Percentiles rank a stretch among this genome's conserved stretches.
phyloP scores from a whole-genome alignment of 169 alveolate species.

The Theileria annulata region DNA sequence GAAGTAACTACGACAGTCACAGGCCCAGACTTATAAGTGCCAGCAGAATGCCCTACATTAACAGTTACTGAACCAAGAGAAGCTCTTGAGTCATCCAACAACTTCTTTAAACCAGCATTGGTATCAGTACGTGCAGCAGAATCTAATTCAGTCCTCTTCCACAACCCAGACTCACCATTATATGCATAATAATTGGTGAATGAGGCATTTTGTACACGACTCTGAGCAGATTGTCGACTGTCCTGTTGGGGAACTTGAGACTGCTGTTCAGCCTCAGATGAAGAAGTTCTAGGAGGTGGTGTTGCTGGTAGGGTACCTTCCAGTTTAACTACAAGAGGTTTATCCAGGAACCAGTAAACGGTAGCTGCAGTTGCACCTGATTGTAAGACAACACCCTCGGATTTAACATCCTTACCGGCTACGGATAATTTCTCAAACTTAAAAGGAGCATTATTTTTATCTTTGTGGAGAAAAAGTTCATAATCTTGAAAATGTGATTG shows the following conservation, averaged over 20 bases:
- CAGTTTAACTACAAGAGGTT: not conserved
- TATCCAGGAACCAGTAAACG: constrained; percentile 9
- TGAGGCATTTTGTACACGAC: not conserved
- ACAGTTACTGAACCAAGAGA: constrained; percentile 7
- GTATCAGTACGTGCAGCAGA: not conserved
- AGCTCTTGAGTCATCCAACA: not conserved
- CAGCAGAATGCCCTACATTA: not conserved
- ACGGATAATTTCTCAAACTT: not conserved
- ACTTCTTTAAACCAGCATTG: not conserved
- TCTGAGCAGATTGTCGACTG: not conserved
- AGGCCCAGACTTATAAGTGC: not conserved
- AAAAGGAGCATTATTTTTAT: not conserved
- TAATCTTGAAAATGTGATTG: not conserved
- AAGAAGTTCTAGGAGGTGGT: not conserved
- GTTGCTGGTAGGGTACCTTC: not conserved
- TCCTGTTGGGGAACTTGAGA: not conserved
- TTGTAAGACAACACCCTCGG: not conserved
- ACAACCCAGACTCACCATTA: not conserved
- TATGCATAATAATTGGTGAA: not conserved
- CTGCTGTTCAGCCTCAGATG: not conserved
- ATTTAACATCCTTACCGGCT: constrained; percentile 6
- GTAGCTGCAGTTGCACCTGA: not conserved
- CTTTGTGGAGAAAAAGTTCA: not conserved
- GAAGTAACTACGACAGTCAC: not conserved
- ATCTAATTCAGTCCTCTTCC: not conserved